Percentiles rank a stretch among this genome's conserved stretches.
Conservation (phyloP, 2,329 filamentous ascomycete genomes). For the Peltaster fructicola region DNA sequence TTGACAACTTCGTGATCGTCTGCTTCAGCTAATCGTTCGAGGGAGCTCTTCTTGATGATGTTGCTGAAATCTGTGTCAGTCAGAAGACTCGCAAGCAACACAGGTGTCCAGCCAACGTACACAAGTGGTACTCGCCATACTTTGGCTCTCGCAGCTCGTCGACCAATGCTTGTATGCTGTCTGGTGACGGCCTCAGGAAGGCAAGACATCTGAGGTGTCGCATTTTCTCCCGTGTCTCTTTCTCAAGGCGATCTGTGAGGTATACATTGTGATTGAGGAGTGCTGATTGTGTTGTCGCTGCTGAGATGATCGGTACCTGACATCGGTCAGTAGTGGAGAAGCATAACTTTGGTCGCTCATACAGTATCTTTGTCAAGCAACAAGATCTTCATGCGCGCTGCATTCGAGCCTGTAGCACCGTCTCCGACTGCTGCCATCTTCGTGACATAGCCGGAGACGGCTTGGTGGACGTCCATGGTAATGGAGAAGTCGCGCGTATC, state of each 20-base stretch:
- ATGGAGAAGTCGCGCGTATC: not conserved
- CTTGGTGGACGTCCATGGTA: slow-evolving; percentile 84
- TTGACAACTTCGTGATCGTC: slow-evolving; percentile 97
- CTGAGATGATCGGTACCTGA: slow-evolving; percentile 75
- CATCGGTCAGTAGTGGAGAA: slow-evolving; percentile 9
- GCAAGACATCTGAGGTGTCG: slow-evolving; percentile 86
- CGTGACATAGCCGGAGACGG: slow-evolving; percentile 84
- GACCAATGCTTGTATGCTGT: slow-evolving; percentile 83
- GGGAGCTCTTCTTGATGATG: slow-evolving; percentile 85
- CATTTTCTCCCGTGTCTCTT: slow-evolving; percentile 86
- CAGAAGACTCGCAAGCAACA: slow-evolving; percentile 11
- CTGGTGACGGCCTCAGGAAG: slow-evolving; percentile 78
- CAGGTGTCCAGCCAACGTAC: slow-evolving; percentile 19
- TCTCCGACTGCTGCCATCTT: slow-evolving; percentile 87
- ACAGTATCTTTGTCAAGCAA: slow-evolving; percentile 83
- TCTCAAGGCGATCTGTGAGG: slow-evolving; percentile 90
- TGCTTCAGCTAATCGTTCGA: slow-evolving; percentile 86
- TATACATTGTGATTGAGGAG: slow-evolving; percentile 95
- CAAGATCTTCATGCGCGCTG: slow-evolving; percentile 95
- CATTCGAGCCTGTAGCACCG: slow-evolving; percentile 27
- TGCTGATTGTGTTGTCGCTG: slow-evolving; percentile 85
- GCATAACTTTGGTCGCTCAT: slow-evolving; percentile 15
- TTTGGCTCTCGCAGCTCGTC: slow-evolving; percentile 92
- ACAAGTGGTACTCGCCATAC: slow-evolving; percentile 93
- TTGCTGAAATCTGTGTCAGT: slow-evolving; percentile 65